Percentiles rank a stretch among this genome's conserved stretches.
Evolutionary conservation across 2,329 filamentous ascomycete genomes (phyloP).

Genomic region (Sclerotinia trifoliorum): DNA sequence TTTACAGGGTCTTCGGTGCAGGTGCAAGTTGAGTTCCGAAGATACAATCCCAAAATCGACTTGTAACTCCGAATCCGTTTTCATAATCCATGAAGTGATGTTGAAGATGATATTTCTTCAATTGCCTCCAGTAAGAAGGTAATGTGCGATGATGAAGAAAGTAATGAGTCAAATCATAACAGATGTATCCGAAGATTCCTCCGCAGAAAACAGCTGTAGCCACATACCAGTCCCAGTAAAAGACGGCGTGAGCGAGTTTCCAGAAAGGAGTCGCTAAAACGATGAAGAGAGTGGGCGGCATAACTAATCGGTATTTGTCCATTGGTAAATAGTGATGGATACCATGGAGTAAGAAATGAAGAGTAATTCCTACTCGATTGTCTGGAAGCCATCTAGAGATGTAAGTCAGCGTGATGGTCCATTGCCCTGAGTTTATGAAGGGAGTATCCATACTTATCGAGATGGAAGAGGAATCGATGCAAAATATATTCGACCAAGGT

Average conservation of each 20-base stretch:
- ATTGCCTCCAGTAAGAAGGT: constrained; percentile 80
- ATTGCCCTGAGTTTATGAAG: background rate
- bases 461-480: constrained; percentile 89
- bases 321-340: constrained; percentile 99
- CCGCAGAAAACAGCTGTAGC: constrained; percentile 80
- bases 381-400: constrained; percentile 75
- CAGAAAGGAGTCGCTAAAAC: constrained; percentile 86
- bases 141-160: constrained; percentile 96
- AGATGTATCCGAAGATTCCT: constrained; percentile 91
- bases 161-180: constrained; percentile 97
- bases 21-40: constrained; percentile 80
- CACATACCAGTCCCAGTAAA: constrained; percentile 82
- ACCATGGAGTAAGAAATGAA: constrained; percentile 92
- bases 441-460: constrained; percentile 70
- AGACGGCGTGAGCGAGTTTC: constrained; percentile 79
- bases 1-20: constrained; percentile 32
- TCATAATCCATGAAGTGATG: constrained; percentile 99
- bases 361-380: constrained; percentile 79
- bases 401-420: constrained; percentile 35
- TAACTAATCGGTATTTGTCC: constrained; percentile 95
- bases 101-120: constrained; percentile 97
- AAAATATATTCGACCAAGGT: constrained; percentile 84
- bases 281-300: constrained; percentile 89
- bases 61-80: constrained; percentile 95
- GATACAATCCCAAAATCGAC: constrained; percentile 88